A percentile compares a stretch with the other conserved stretches of the same genome.
These are phyloP conservation scores for Tagetes erecta DNA, from an alignment of 129 eudicot species.

Conservation along the genomic window DNA sequence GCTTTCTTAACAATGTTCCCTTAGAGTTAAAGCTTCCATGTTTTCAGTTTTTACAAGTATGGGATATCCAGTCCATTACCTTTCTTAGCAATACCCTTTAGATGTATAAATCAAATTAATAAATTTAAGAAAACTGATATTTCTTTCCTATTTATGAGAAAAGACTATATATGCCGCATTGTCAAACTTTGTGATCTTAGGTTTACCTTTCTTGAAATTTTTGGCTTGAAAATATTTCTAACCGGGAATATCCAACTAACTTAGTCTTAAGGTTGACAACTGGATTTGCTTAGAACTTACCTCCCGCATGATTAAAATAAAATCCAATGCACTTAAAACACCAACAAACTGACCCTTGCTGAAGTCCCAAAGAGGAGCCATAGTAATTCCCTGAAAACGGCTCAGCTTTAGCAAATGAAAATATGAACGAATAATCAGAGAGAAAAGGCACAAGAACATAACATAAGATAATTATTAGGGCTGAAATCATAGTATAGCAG, in stretches of 20 bases:
- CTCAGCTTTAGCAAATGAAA: slow-evolving; percentile 27
- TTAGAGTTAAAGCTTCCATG: background rate
- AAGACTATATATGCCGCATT: background rate
- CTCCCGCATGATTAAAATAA: slow-evolving; percentile 90
- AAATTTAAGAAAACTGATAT: background rate
- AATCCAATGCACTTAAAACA: slow-evolving; percentile 90
- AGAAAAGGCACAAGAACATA: slow-evolving; percentile 20
- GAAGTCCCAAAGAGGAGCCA: slow-evolving; percentile 87
- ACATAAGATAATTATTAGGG: slow-evolving; percentile 8
- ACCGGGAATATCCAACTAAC: background rate
- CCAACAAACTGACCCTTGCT: slow-evolving; percentile 81
- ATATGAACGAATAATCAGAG: slow-evolving; percentile 23
- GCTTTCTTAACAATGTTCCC: background rate
- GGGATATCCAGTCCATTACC: background rate
- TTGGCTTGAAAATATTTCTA: background rate
- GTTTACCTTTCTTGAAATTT: slow-evolving; percentile 3
- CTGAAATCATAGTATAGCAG: slow-evolving; percentile 1
- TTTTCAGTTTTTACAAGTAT: background rate
- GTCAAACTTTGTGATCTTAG: background rate
- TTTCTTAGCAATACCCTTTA: background rate
- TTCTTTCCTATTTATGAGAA: background rate
- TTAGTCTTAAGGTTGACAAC: slow-evolving; percentile 16
- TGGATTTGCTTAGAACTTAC: slow-evolving; percentile 39
- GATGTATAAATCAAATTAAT: background rate
- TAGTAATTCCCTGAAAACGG: slow-evolving; percentile 70